A percentile compares a stretch with the other conserved stretches of the same genome.
Conservation (phyloP, 345 rosid genomes). For the sweet orange (Citrus sinensis) region DNA sequence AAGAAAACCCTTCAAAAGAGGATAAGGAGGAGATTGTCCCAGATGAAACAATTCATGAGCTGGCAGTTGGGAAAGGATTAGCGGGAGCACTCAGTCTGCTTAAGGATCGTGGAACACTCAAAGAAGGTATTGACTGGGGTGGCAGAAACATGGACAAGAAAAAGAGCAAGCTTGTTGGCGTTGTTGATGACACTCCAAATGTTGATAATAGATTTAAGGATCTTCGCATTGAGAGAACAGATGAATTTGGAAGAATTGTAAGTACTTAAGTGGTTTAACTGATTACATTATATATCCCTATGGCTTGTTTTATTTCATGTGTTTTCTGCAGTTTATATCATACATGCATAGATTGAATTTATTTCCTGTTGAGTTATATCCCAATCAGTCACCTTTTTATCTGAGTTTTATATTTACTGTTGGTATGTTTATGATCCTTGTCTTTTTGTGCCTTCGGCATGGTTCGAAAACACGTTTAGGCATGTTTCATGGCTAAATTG, state of each 20-base stretch:
- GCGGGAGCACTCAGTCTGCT: constrained; percentile 82
- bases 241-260: constrained; percentile 95
- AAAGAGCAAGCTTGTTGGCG: constrained; percentile 93
- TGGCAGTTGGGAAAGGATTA: constrained; percentile 84
- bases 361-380: background rate
- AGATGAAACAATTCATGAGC: constrained; percentile 84
- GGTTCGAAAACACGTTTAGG: background rate
- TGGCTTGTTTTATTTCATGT: background rate
- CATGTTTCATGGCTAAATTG: no score
- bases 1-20: constrained; percentile 42
- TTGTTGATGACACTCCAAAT: constrained; percentile 43
- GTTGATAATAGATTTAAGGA: constrained; percentile 53
- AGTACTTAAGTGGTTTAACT: constrained; percentile 32
- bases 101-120: constrained; percentile 87
- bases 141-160: constrained; percentile 99
- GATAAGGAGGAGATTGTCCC: constrained; percentile 62
- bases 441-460: background rate
- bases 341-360: background rate
- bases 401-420: background rate
- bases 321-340: background rate
- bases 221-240: constrained; percentile 82
- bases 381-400: background rate
- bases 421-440: background rate
- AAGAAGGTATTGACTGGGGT: constrained; percentile 91
- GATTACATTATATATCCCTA: background rate